Evolutionary conservation across 352 stramenopile genomes (phyloP).

Genomic region (Globisporangium viniferum): DNA sequence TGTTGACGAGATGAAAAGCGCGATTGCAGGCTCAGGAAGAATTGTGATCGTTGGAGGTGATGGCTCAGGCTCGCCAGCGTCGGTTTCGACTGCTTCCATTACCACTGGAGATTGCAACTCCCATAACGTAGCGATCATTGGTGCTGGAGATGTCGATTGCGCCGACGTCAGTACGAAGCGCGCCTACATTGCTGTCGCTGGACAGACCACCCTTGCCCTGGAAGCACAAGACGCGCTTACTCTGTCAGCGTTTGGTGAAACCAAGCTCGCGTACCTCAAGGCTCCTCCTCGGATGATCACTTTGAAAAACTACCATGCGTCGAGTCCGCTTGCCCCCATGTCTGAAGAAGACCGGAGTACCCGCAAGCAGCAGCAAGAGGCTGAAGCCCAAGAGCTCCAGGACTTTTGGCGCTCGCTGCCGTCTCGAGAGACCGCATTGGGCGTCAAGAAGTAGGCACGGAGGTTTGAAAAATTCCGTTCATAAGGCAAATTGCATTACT

Average conservation of each 20-base stretch:
- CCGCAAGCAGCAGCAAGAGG: neutral
- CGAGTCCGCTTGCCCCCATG: neutral
- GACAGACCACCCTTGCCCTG: neutral
- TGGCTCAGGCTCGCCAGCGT: neutral
- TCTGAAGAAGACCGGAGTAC: neutral
- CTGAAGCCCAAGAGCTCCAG: neutral
- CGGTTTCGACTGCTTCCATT: neutral
- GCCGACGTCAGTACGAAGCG: neutral
- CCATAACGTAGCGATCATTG: neutral
- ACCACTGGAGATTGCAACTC: neutral
- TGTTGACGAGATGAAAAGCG: neutral
- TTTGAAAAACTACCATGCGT: neutral
- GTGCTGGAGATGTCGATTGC: neutral
- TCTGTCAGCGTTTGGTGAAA: neutral
- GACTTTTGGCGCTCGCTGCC: slow-evolving; percentile 7
- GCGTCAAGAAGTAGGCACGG: neutral
- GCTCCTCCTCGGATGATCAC: neutral
- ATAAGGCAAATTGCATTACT: neutral
- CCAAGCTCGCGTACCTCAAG: neutral
- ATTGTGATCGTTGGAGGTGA: neutral
- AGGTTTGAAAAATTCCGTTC: neutral
- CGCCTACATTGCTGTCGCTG: neutral
- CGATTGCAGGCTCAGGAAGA: neutral
- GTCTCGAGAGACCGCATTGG: neutral
- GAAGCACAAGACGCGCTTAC: neutral